Base-by-base conservation (phyloP, 176 grass and related monocot species). In the Oryza coarctata region DNA sequence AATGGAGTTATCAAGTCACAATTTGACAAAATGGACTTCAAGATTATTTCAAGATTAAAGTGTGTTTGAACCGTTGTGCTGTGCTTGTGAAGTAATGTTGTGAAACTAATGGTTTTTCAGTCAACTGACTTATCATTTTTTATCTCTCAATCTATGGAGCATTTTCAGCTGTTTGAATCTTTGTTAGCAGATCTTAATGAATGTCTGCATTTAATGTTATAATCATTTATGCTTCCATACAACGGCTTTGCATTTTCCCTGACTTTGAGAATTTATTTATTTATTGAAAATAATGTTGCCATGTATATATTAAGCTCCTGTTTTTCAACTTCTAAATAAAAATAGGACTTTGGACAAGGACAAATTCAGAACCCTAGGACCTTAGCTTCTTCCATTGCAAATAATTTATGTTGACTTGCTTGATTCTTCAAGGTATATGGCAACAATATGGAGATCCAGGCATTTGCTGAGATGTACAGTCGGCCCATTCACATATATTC, bases 381-480 rank as follows among this genome's bases (percentile, higher is more conserved):
- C 38, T 68, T 44, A 61, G 27, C 20, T 32, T 71, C 26, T 71
- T 75, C n/a, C 23, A 74, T 68, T 89, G 40, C 0, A 81, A 69
- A 33, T 26, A 8, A 29, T 60, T 15, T 66, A 33, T 85, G 49
- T 71, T 89, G 38, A 78, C 47, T 50, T 77, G 20, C 26, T 57
- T 30, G n/a, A 41, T 81, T 77, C 17, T 79, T 79, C 33, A 44
- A 99, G 97, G 97, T 99, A 61, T 99, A 99, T 89, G 97, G 97
- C 78, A 99, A 99, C 68, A 99, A 99, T 83, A 81, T 94, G 87
- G 93, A 99, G 93, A 94, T 99, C 66, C 97, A 99, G 82, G 97
- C 89, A 61, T 99, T 99, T 63, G 97, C 97, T 71, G 97, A 99
- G 89, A 99, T 99, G 97, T 99, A 94, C 41, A 96, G 96, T 90